Evolutionary conservation across 192 early-diverging fungal genomes (phyloP).

Genomic region (Coemansia sp.): DNA sequence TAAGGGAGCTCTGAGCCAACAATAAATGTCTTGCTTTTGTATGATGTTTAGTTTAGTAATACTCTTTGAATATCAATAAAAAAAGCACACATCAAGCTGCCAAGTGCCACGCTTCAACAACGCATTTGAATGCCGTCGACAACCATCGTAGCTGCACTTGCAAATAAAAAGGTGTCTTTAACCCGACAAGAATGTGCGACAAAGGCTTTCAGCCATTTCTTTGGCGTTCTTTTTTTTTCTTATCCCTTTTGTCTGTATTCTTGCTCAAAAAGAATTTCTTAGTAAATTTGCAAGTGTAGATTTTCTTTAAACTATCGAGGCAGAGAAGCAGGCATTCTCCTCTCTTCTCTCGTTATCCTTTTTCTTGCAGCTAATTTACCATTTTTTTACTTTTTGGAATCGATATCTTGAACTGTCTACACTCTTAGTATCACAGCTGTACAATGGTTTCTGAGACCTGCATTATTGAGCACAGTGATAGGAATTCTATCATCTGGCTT

Average conservation of each 20-base stretch:
- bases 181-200: neutral
- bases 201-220: neutral
- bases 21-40: neutral
- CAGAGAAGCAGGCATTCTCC: neutral
- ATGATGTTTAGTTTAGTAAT: neutral
- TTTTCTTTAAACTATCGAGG: neutral
- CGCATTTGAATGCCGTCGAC: neutral
- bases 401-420: neutral
- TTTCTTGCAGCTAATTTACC: neutral
- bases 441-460: neutral
- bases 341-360: neutral
- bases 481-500: neutral
- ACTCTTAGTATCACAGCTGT: neutral
- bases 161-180: neutral
- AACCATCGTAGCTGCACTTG: neutral
- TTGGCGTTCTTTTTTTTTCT: neutral
- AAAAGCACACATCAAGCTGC: neutral
- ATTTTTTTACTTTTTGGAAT: neutral
- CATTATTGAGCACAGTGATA: neutral
- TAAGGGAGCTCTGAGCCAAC: neutral
- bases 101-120: neutral
- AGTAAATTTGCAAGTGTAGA: neutral
- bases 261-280: neutral
- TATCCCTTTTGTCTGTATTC: neutral
- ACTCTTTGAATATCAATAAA: neutral